These are phyloP conservation scores for Phascolomyces articulosus DNA, from an alignment of 371 early-diverging fungal species.

Conservation along the genomic window DNA sequence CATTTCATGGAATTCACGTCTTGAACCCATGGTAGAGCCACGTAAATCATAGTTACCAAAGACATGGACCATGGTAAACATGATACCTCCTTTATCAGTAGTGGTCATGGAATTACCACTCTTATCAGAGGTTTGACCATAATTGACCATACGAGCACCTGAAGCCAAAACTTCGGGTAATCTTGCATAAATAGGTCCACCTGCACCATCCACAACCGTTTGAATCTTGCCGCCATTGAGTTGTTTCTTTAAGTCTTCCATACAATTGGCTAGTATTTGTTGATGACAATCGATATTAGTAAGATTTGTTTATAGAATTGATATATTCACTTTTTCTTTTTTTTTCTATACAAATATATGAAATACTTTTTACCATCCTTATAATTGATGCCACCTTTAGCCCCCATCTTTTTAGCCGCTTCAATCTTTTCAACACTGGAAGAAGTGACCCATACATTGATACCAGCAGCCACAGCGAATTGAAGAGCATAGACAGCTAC, in stretches of 20 bases:
- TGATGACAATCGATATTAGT: too few relatives aligned
- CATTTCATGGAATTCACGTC: slow-evolving; percentile 67
- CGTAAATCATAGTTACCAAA: slow-evolving; percentile 60
- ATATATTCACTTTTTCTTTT: too few relatives aligned
- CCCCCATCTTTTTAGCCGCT: slow-evolving; percentile 65
- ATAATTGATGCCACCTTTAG: slow-evolving; percentile 73
- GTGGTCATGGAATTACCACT: slow-evolving; percentile 8
- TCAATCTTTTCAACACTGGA: slow-evolving; percentile 64
- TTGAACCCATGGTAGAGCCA: slow-evolving; percentile 73
- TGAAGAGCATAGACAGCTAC: slow-evolving; percentile 73
- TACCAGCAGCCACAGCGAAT: slow-evolving; percentile 69
- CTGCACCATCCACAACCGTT: slow-evolving; percentile 75
- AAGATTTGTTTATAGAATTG: too few relatives aligned
- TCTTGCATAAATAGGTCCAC: slow-evolving; percentile 53
- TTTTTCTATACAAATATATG: background rate
- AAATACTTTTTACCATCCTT: slow-evolving; percentile 50
- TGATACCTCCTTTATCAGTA: slow-evolving; percentile 34
- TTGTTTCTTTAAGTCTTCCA: slow-evolving; percentile 46
- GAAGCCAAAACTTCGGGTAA: slow-evolving; percentile 39
- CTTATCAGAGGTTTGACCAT: slow-evolving; percentile 53
- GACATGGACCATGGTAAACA: slow-evolving; percentile 54
- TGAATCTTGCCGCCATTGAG: slow-evolving; percentile 43
- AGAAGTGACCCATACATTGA: slow-evolving; percentile 74
- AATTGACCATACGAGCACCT: slow-evolving; percentile 63
- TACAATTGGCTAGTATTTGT: slow-evolving; percentile 60